Base-by-base conservation (phyloP, 352 stramenopile genomes). In the Phytopythium oedochilum region DNA sequence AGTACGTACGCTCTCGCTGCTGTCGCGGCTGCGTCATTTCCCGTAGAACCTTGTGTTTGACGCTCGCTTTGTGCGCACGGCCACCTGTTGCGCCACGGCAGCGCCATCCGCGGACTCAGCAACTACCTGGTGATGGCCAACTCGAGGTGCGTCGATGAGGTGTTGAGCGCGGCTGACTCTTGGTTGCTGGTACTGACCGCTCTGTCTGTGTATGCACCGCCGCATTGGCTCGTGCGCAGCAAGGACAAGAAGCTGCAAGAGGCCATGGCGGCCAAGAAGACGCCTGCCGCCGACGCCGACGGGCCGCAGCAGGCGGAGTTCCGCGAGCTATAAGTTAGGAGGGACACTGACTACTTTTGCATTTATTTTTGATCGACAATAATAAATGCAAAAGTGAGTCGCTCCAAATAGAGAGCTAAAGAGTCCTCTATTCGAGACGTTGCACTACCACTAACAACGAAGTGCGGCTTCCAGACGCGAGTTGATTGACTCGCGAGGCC, bases 71-170 rank as follows among this genome's bases (percentile, higher is more conserved):
- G n/a, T n/a, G n/a, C n/a, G n/a, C n/a, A n/a, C n/a, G n/a, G n/a
- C n/a, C n/a, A n/a, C n/a, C n/a, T 57, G 55, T 25, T 8, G 38
- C 35, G 12, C n/a, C 12, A 5, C 17, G 52, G 17, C 50, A 93
- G 83, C 55, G 84, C 84, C 23, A 67, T 94, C 28, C 82, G 84
- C 51, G 84, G 84, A 40, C 61, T 94, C 42, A 94, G 84, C 60
- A 94, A 94, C 77, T 94, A 94, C 65, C 62, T 94, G 36, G 74
- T 94, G 61, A 70, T 94, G 68, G 84, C 84, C 50, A 94, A 94
- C 62, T 89, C 84, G 36, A 92, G 73, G 76, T 87, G n/a, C 60
- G 67, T 60, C 17, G 31, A 34, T 3, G 58, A 8, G 5, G 22
- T 14, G 40, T 26, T 5, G 14, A 25, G 8, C 12, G 40, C 40